Evolutionary conservation across 2,329 filamentous ascomycete species (phyloP), one percentile per base, ranked within the genome.

Genomic region (Zymoseptoria brevis): DNA sequence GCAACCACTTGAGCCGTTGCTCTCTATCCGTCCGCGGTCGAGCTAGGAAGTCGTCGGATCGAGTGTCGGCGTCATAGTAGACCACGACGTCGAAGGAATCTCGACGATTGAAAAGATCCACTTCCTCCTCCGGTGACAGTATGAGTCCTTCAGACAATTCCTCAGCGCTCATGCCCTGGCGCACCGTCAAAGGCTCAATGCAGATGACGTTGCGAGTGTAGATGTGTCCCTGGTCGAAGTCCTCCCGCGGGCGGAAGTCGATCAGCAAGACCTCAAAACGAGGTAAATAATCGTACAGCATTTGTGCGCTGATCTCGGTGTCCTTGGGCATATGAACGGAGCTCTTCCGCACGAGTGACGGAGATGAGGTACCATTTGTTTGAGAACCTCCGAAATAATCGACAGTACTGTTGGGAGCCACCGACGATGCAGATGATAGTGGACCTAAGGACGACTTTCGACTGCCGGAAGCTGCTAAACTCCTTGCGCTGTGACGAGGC

Each of bases 161-260:
- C 62, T 86, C 83, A 1, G 83, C 84, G 16, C 84, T 87, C 66
- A 84, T 80, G 30, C 83, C 86, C 51, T 87, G 83, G 57, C 89
- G 83, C 53, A 90, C 73, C 8, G 87, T 82, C 51, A 95, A 83
- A 22, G 92, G 90, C 68, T 99, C 94, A 61, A 99, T 83, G 73
- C 94, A 99, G 51, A 99, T 90, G 48, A 91, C 89, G 5, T 84
- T 87, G 58, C 86, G 86, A 5, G 88, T 86, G 77, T 88, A 88
- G 63, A 99, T 91, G 71, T 99, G 94, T 0, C 94, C 94, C 53
- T 87, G 81, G 66, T 97, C 90, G 70, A 89, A 99, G 8, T 88
- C 83, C 56, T 88, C 84, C 24, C 94, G 86, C 58, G 83, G 79
- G 48, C 94, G 86, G 50, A 96, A 85, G 73, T 99, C 94, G 64